Conservation (phyloP, 2,329 filamentous ascomycete genomes). For the Parastagonospora nodorum region DNA sequence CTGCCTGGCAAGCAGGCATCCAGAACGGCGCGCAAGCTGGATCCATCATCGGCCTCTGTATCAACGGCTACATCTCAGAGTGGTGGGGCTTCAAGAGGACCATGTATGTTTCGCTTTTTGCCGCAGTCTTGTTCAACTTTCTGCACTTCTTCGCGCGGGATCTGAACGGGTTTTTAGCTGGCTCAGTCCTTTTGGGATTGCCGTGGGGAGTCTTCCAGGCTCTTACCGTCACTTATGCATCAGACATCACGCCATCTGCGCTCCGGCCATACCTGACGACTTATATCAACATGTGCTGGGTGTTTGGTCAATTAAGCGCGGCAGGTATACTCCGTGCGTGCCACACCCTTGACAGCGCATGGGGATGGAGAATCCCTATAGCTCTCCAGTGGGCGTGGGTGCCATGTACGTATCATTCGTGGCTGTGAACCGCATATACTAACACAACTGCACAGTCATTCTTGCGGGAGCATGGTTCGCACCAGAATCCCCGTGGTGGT, state of each 20-base stretch:
- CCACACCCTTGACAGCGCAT: slow-evolving; percentile 64
- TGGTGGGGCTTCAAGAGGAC: slow-evolving; percentile 17
- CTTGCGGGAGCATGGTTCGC: slow-evolving; percentile 41
- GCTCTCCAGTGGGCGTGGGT: slow-evolving; percentile 74
- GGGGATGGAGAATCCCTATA: slow-evolving; percentile 67
- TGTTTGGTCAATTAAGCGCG: slow-evolving; percentile 69
- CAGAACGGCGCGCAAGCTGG: slow-evolving; percentile 17
- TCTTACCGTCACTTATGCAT: slow-evolving; percentile 65
- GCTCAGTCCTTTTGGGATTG: slow-evolving; percentile 62
- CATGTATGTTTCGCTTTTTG: slow-evolving; percentile 14
- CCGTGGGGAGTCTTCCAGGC: slow-evolving; percentile 48
- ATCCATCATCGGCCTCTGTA: slow-evolving; percentile 11
- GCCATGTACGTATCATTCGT: slow-evolving; percentile 39
- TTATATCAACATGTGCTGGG: slow-evolving; percentile 76
- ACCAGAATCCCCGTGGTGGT: slow-evolving; percentile 58
- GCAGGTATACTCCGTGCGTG: slow-evolving; percentile 70
- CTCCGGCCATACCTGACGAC: slow-evolving; percentile 61
- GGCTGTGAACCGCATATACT: not conserved
- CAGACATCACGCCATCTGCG: slow-evolving; percentile 56
- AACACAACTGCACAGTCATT: slow-evolving; percentile 1
- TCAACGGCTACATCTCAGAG: slow-evolving; percentile 16
- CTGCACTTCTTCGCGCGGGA: slow-evolving; percentile 51
- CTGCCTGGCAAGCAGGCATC: slow-evolving; percentile 19
- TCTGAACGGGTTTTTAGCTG: slow-evolving; percentile 48
- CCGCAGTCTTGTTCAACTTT: slow-evolving; percentile 31